These are phyloP conservation scores for Metarhizium guizhouense DNA, from an alignment of 2,329 filamentous ascomycete genomes.

Conservation along the genomic window DNA sequence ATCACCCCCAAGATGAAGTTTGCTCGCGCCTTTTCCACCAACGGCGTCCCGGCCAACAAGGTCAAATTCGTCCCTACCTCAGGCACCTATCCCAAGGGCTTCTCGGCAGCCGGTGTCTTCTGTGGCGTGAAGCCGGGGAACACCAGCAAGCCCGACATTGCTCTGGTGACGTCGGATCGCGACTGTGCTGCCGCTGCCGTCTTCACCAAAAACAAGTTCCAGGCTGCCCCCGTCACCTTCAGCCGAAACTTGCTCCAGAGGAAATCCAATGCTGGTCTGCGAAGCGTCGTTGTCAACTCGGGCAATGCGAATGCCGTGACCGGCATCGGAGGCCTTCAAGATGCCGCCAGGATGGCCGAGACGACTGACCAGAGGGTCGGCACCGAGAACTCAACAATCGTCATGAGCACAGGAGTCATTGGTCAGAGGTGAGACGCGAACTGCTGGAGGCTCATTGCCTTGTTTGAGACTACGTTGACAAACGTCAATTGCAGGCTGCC, in stretches of 20 bases:
- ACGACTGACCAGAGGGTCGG: conserved; percentile 60
- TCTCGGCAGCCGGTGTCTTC: conserved; percentile 75
- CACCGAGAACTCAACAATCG: conserved; percentile 55
- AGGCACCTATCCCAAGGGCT: conserved; percentile 85
- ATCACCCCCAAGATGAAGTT: conserved; percentile 21
- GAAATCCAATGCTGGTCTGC: conserved; percentile 59
- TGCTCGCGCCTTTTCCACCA: conserved; percentile 24
- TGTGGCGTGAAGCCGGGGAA: conserved; percentile 93
- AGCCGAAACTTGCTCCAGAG: conserved; percentile 63
- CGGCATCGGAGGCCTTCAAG: conserved; percentile 78
- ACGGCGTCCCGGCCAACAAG: conserved; percentile 63
- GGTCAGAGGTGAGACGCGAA: conserved; percentile 60
- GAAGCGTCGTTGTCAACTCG: conserved; percentile 84
- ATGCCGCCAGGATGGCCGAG: conserved; percentile 75
- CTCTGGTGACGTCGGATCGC: conserved; percentile 75
- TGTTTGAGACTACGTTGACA: conserved; percentile 5
- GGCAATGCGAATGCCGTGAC: conserved; percentile 97
- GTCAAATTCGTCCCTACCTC: conserved; percentile 79
- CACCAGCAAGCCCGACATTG: conserved; percentile 83
- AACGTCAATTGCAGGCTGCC: conserved; percentile 51
- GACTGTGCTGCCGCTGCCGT: conserved; percentile 85
- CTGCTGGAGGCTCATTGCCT: background rate
- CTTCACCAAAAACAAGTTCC: conserved; percentile 97
- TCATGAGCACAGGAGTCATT: conserved; percentile 98
- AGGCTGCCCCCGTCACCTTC: conserved; percentile 88